Evolutionary conservation across 441 rosid species (phyloP), one percentile per base, ranked within the genome.

Genomic region (Arabidopsis lyrata): DNA sequence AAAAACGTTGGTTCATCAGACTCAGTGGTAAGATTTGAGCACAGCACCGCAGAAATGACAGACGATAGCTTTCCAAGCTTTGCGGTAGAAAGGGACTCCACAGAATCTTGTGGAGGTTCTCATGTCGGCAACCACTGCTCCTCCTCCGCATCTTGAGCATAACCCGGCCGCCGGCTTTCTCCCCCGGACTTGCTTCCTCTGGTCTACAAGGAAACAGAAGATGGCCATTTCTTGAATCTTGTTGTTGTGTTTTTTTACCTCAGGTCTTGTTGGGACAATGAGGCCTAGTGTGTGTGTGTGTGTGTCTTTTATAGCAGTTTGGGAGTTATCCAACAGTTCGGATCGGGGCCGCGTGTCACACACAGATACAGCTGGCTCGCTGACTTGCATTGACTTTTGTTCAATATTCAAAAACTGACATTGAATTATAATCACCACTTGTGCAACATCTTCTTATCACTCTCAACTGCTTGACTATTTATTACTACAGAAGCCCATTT

Each of bases 101-200:
- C 93, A 92, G 77, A 94, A 87, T 70, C 91, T 86, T 2, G 93
- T 94, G 11, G 85, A 77, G 2, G 95, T 94, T 72, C 80, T 90
- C 92, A 94, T 94, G 79, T 91, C 97, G 0, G 97, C 99, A 3
- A 94, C 95, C 44, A 95, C 87, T 2, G 97, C 99, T 78, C 96
- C 97, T 1, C 89, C 87, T 60, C 97, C 95, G 74, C 99, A 94
- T 80, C 89, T 63, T 5, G 93, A 88, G 86, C 99, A 94, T 27
- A 61, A 77, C 63, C 99, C 97, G 1, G 99, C 97, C 1, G 86
- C 96, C 47, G 97, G 97, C 81, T 90, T 94, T 82, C 90, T 88
- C 49, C 83, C 78, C 29, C 84, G 68, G 56, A 91, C 87, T 77
- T 90, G 80, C 78, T 83, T 76, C 32, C 85, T 88, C 85, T 94